Base-by-base conservation (phyloP, 192 early-diverging fungal species). In the Phlyctochytrium arcticum region DNA sequence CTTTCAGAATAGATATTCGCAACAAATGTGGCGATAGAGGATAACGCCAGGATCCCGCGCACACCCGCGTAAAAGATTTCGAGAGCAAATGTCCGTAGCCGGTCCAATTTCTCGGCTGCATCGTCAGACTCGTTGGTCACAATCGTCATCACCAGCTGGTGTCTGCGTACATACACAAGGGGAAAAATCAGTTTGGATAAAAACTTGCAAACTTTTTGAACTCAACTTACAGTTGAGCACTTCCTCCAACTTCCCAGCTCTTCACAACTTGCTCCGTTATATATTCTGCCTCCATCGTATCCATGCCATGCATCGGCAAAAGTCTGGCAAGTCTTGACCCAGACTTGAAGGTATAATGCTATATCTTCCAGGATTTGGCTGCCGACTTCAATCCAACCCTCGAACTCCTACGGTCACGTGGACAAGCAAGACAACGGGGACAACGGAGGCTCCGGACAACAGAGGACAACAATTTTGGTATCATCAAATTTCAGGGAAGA, bases 201-300 rank as follows among this genome's bases (percentile, higher is more conserved):
- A 24, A 17, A 9, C 49, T 50, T 50, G 10, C 49, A 50, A 42
- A 9, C 39, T n/a, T 29, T 27, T 29, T 21, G 30, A 53, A 5
- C 19, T 15, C 4, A 12, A 48, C 58, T 60, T 48, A 60, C 58
- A 60, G 21, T 17, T 60, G 58, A 10, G 58, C 12, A 27, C 58
- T 60, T 12, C 58, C 58, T 17, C 39, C 36, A 19, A 17, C 48
- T 6, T 60, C 58, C 58, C 58, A 60, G 24, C 12, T 49, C 58
- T 21, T 48, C 23, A 60, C 21, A 15, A 60, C 29, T 12, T 60
- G 39, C 10, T 60, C 58, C 17, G 58, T 60, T 15, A 60, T n/a
- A 42, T 49, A 36, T 27, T 53, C 30, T 27, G 24, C 19, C 19
- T 17, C 5, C 50, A 53, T 53, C 23, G 3, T 53, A n/a, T n/a